Percentiles rank a stretch among this genome's conserved stretches.
These are phyloP conservation scores for Clitopilus hobsonii DNA, from an alignment of 768 basidiomycete species.

Conservation along the genomic window DNA sequence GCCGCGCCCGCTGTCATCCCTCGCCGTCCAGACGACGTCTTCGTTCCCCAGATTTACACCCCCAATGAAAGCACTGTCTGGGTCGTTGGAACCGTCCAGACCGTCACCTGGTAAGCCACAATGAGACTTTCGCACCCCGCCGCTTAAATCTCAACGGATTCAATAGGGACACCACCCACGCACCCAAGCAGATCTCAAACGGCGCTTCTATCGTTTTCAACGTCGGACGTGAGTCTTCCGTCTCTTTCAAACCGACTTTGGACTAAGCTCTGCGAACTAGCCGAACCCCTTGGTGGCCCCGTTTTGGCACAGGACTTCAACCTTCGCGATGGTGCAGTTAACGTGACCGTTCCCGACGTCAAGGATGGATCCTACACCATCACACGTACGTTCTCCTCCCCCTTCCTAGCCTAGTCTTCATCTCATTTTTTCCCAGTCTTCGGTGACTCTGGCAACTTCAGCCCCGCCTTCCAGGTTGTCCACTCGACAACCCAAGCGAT, in stretches of 20 bases:
- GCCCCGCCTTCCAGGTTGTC: slow-evolving; percentile 31
- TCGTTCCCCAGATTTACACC: slow-evolving; percentile 20
- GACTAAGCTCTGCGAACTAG: too few relatives aligned
- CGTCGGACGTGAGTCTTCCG: slow-evolving; percentile 19
- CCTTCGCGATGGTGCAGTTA: slow-evolving; percentile 27
- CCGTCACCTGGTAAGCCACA: slow-evolving; percentile 24
- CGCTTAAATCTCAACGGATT: not conserved
- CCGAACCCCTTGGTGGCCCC: slow-evolving; percentile 17
- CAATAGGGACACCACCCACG: slow-evolving; percentile 33
- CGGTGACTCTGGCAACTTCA: slow-evolving; percentile 44
- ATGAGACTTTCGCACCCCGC: not conserved
- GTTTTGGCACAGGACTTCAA: slow-evolving; percentile 29
- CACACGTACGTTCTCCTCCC: slow-evolving; percentile 32
- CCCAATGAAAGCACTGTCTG: slow-evolving; percentile 23
- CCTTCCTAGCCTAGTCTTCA: not conserved
- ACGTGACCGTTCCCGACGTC: slow-evolving; percentile 33
- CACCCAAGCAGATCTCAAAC: slow-evolving; percentile 39
- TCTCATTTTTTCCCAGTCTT: slow-evolving; percentile 28
- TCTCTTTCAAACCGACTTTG: too few relatives aligned
- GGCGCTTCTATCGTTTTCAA: slow-evolving; percentile 24
- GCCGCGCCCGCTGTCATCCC: slow-evolving; percentile 16
- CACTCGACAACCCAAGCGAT: not conserved
- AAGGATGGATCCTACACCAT: slow-evolving; percentile 29
- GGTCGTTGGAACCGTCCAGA: slow-evolving; percentile 19
- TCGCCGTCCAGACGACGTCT: slow-evolving; percentile 25